These are phyloP conservation scores for Pyronema omphalodes DNA, from an alignment of 495 filamentous ascomycete genomes.

Conservation along the genomic window DNA sequence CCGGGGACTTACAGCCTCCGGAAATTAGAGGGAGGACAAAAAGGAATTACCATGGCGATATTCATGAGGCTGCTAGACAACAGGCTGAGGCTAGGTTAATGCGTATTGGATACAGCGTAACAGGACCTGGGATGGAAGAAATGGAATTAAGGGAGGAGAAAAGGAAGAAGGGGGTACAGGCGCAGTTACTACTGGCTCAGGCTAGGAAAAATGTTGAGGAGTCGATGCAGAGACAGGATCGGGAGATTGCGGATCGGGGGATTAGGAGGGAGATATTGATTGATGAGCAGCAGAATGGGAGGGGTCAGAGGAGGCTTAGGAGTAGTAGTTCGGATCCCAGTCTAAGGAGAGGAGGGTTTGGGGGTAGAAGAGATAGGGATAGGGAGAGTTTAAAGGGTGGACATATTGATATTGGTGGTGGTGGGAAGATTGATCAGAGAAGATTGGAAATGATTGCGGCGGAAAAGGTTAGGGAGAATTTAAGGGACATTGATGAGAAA, in stretches of 20 bases:
- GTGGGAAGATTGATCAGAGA: slow-evolving; percentile 56
- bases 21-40: too few relatives aligned
- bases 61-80: slow-evolving; percentile 9
- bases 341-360: too few relatives aligned
- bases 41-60: too few relatives aligned
- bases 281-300: slow-evolving; percentile 12
- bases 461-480: slow-evolving; percentile 60
- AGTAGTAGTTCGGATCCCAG: too few relatives aligned
- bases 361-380: too few relatives aligned
- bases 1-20: too few relatives aligned
- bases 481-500: slow-evolving; percentile 69
- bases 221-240: slow-evolving; percentile 16
- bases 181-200: slow-evolving; percentile 51
- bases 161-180: slow-evolving; percentile 54
- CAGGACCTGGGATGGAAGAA: too few relatives aligned
- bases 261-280: slow-evolving; percentile 6
- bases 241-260: slow-evolving; percentile 16
- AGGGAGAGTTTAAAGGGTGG: slow-evolving; percentile 35
- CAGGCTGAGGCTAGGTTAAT: slow-evolving; percentile 14
- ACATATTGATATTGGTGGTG: slow-evolving; percentile 62
- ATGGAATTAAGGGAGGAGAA: slow-evolving; percentile 36
- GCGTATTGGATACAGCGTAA: slow-evolving; percentile 12
- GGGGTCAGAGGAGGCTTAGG: slow-evolving; percentile 3
- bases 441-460: slow-evolving; percentile 69
- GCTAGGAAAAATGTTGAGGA: slow-evolving; percentile 67